Conservation (phyloP, 2,329 filamentous ascomycete genomes). For the Blastomyces emzantsi region DNA sequence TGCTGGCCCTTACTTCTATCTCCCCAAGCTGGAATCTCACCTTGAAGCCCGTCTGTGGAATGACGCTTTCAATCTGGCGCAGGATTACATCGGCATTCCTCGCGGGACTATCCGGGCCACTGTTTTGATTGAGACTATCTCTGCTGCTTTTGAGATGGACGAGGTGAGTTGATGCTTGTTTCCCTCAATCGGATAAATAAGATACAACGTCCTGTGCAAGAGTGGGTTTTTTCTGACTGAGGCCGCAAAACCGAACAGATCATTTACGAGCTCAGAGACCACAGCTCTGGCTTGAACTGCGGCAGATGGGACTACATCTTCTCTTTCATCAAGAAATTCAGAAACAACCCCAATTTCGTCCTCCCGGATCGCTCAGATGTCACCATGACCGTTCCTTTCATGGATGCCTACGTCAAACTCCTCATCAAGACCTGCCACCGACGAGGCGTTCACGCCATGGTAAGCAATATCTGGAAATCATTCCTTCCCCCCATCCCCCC, state of each 20-base stretch:
- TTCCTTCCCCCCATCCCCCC: no score
- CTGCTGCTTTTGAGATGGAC: constrained; percentile 98
- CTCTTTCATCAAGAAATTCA: constrained; percentile 99
- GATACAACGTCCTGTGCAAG: not conserved
- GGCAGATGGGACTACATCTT: constrained; percentile 99
- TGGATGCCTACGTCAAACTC: constrained; percentile 94
- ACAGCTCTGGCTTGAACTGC: constrained; percentile 94
- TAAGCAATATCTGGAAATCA: constrained; percentile 16
- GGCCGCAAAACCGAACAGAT: constrained; percentile 45
- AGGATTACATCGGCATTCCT: constrained; percentile 84
- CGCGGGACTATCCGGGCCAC: constrained; percentile 91
- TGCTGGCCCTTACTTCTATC: constrained; percentile 91
- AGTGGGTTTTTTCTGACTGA: not conserved
- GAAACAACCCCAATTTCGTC: constrained; percentile 84
- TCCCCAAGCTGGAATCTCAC: constrained; percentile 97
- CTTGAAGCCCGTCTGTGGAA: constrained; percentile 97
- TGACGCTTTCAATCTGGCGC: constrained; percentile 89
- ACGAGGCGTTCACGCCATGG: constrained; percentile 96
- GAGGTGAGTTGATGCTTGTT: constrained; percentile 47
- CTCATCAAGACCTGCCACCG: constrained; percentile 98
- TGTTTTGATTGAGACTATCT: constrained; percentile 94
- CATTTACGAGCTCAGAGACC: constrained; percentile 96
- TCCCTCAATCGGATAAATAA: not conserved
- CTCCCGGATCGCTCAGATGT: constrained; percentile 84
- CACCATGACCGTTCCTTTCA: constrained; percentile 98